Evolutionary conservation across 2,329 filamentous ascomycete species (phyloP).

Genomic region (Raffaelea ambrosiae): DNA sequence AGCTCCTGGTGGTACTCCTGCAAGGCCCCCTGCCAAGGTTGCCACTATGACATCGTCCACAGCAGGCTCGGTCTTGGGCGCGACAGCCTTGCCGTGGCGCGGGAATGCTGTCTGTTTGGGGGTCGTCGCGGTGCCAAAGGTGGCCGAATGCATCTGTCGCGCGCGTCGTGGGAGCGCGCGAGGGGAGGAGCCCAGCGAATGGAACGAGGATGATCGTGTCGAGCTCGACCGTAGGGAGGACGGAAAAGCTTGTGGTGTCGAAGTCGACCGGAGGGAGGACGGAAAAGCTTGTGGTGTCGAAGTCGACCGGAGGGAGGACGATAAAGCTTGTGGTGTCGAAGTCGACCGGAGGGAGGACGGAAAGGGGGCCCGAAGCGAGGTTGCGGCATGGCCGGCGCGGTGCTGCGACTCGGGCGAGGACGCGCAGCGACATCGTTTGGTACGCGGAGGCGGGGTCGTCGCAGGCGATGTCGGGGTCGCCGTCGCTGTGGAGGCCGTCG

Average conservation of each 20-base stretch:
- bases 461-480: not conserved
- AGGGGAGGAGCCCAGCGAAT: too few relatives aligned
- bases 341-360: too few relatives aligned
- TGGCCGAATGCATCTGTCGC: conserved; percentile 17
- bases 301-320: too few relatives aligned
- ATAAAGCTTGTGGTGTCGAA: too few relatives aligned
- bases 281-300: too few relatives aligned
- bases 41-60: conserved; percentile 12
- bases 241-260: too few relatives aligned
- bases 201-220: too few relatives aligned
- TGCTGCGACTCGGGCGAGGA: too few relatives aligned
- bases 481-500: not conserved
- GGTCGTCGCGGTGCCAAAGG: conserved; percentile 28
- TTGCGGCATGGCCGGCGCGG: too few relatives aligned
- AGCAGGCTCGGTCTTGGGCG: conserved; percentile 30
- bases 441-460: not conserved
- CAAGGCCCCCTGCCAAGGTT: not conserved
- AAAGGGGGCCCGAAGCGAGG: too few relatives aligned
- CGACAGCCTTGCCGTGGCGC: conserved; percentile 53
- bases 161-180: conserved; percentile 1
- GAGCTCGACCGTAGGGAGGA: too few relatives aligned
- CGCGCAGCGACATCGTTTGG: not conserved
- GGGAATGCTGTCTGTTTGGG: conserved; percentile 36
- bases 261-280: too few relatives aligned
- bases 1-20: not conserved